Evolutionary conservation across 2,329 filamentous ascomycete genomes (phyloP), one percentile per base, ranked within the genome.

Genomic region (Clonostachys rosea): DNA sequence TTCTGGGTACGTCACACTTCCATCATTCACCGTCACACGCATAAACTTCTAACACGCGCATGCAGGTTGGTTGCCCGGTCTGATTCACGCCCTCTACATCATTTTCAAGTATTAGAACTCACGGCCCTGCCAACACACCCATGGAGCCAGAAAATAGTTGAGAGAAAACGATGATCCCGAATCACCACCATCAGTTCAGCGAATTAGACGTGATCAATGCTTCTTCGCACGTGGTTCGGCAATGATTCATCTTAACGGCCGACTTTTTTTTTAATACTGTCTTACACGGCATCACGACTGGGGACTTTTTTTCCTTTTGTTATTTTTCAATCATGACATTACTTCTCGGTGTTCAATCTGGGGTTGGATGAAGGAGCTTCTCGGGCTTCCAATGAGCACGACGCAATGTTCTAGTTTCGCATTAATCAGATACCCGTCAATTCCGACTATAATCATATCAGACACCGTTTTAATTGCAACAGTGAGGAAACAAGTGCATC

Each of bases 81-180:
- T 95, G 74, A 89, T 95, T 68, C 91, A 96, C 76, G 91, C 91
- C 52, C 73, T 95, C 75, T 95, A 94, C 79, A 91, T 95, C 63
- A 94, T 95, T 58, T 78, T 94, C 61, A 94, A 92, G 73, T 92
- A 91, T 67, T 95, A 89, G 47, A 35, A 36, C 34, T 12, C 33
- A 17, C 18, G 42, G 18, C 13, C 20, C 30, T 16, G 9, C 45
- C 42, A 14, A 12, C 24, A 8, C 14, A n/a, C 42, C 14, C 14
- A 34, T 30, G 42, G n/a, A 35, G 11, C 40, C 14, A 42, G 16
- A 42, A 42, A 42, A 24, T 8, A 17, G 6, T 9, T n/a, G 17
- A 40, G 17, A 40, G 37, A 8, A 40, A 30, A 10, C 24, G 24
- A 30, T 30, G 24, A 30, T 10, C 8, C 24, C 24, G 24, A 30